Percentiles rank a stretch among this genome's conserved stretches.
Evolutionary conservation across 164 flowering plant species (phyloP).

Genomic region (Hamamelis virginiana): DNA sequence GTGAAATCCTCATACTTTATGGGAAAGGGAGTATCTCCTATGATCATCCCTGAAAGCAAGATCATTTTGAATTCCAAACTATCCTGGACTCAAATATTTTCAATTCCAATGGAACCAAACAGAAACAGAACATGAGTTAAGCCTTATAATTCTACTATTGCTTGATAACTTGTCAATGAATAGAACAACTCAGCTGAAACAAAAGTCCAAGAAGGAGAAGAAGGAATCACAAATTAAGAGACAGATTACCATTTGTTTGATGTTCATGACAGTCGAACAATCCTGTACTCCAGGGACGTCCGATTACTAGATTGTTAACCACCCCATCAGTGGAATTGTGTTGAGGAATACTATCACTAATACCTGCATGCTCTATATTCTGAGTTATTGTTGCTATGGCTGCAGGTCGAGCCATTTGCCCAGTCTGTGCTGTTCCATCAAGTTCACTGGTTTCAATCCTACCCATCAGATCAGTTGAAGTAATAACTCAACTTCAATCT

Average conservation of each 20-base stretch:
- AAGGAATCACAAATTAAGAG: not conserved
- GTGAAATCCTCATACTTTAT: too few relatives aligned
- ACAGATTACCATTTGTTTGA: slow-evolving; percentile 33
- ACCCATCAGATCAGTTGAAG: not conserved
- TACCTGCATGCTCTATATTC: not conserved
- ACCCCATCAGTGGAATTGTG: not conserved
- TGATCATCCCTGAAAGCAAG: too few relatives aligned
- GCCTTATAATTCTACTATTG: too few relatives aligned
- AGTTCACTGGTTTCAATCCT: not conserved
- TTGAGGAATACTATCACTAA: not conserved
- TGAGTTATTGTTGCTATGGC: not conserved
- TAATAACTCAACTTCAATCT: not conserved
- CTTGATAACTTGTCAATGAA: too few relatives aligned
- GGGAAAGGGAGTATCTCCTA: too few relatives aligned
- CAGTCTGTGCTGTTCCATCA: not conserved
- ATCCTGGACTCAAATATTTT: too few relatives aligned
- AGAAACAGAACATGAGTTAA: too few relatives aligned
- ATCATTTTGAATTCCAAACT: too few relatives aligned
- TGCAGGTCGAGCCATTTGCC: not conserved
- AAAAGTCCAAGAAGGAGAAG: too few relatives aligned
- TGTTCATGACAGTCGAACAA: slow-evolving; percentile 42
- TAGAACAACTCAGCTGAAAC: too few relatives aligned
- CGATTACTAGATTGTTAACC: not conserved
- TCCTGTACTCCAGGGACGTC: slow-evolving; percentile 43
- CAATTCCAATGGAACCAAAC: too few relatives aligned